Evolutionary conservation across 140 eudicot genomes (phyloP), one percentile per base, ranked within the genome.

Genomic region (Cichorium intybus): DNA sequence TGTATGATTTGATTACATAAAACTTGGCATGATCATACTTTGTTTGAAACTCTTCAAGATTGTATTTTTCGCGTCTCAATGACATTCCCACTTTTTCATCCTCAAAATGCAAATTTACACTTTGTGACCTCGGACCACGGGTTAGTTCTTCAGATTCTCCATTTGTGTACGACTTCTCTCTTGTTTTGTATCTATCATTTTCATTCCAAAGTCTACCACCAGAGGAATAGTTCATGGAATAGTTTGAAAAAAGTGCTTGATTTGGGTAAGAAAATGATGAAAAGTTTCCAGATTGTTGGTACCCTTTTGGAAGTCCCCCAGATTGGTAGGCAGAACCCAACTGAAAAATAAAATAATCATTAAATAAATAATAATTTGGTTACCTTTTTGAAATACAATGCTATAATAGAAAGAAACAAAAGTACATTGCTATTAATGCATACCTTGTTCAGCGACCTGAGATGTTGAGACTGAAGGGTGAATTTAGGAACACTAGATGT

Each of bases 121-220:
- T 62, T 54, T 84, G 84, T 53, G 73, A 84, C 39, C 96, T 77
- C 10, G 98, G 98, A 22, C 98, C 98, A 67, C 96, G 87, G 33
- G 92, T 81, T 39, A 87, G 60, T 35, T 92, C 96, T 60, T 81
- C 91, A 56, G 74, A 54, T 55, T 81, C 96, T 35, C 83, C 84
- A n/a, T 71, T 76, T 21, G 71, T 73, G 78, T 68, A 70, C 17
- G 79, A 68, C 71, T 68, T 85, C 18, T 78, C 93, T 33, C 81
- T 64, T 29, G 78, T 27, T 51, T 77, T 80, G 55, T 43, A 77
- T 58, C 70, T 59, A 50, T 77, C 82, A 0, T 58, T 63, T 31
- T 77, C 82, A 43, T 64, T 77, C 81, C 81, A 76, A 24, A 55
- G 51, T 57, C 80, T 63, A 63, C 65, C 64, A 20, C 46, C 57